phyloP scores from a whole-genome alignment of 306 rosid species.

The Lupinus albus region DNA sequence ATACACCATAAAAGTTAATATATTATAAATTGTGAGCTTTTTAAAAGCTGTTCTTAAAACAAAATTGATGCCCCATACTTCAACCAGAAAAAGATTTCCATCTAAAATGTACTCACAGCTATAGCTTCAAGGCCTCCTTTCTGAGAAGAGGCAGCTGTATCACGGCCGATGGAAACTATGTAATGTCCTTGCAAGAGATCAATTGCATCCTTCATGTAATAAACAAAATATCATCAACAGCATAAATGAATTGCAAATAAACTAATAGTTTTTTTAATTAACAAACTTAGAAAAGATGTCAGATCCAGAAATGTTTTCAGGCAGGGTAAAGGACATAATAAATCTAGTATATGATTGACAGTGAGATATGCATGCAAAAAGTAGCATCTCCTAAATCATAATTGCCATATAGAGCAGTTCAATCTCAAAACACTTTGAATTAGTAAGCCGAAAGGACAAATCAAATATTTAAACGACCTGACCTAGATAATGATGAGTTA shows the following conservation, averaged over 20 bases:
- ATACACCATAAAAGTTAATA: slow-evolving; percentile 11
- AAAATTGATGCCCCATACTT: slow-evolving; percentile 36
- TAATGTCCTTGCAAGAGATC: slow-evolving; percentile 98
- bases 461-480: slow-evolving; percentile 29
- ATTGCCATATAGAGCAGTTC: slow-evolving; percentile 12
- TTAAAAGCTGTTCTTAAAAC: neutral
- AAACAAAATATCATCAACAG: slow-evolving; percentile 33
- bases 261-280: slow-evolving; percentile 10
- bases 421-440: slow-evolving; percentile 23
- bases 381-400: slow-evolving; percentile 27
- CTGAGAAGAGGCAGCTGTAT: slow-evolving; percentile 65
- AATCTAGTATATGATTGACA: slow-evolving; percentile 17
- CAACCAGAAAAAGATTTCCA: slow-evolving; percentile 1
- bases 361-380: slow-evolving; percentile 25
- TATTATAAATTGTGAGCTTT: slow-evolving; percentile 29
- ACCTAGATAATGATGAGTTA: slow-evolving; percentile 11
- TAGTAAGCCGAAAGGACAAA: slow-evolving; percentile 33
- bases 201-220: slow-evolving; percentile 79
- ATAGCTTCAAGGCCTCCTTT: slow-evolving; percentile 91
- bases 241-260: slow-evolving; percentile 25
- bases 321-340: slow-evolving; percentile 22
- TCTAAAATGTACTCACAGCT: slow-evolving; percentile 69
- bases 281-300: slow-evolving; percentile 13
- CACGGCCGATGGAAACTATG: slow-evolving; percentile 79
- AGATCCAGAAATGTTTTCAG: slow-evolving; percentile 22